Evolutionary conservation across 2,329 filamentous ascomycete species (phyloP).

Genomic region (Geosmithia morbida): DNA sequence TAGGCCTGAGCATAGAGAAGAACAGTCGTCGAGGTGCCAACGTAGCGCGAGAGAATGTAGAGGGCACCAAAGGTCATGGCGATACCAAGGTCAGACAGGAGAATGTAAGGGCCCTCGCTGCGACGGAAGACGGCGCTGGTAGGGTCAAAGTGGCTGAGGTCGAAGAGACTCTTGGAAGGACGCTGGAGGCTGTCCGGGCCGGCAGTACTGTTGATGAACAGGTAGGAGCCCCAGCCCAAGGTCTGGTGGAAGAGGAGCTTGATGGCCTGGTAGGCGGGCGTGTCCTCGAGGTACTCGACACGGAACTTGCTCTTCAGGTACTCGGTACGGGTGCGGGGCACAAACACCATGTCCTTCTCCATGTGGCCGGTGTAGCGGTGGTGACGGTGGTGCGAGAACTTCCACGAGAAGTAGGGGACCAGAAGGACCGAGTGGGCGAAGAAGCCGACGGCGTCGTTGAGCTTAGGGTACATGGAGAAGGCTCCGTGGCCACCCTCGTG

Average conservation of each 20-base stretch:
- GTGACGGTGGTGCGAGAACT: slow-evolving; percentile 55
- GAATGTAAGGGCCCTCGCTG: slow-evolving; percentile 39
- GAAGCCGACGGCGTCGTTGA: slow-evolving; percentile 52
- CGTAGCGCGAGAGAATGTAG: slow-evolving; percentile 31
- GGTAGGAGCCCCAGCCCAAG: slow-evolving; percentile 49
- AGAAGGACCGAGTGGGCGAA: slow-evolving; percentile 49
- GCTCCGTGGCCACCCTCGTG: slow-evolving; percentile 60
- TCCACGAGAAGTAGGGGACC: slow-evolving; percentile 62
- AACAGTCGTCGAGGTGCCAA: slow-evolving; percentile 42
- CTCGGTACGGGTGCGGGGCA: slow-evolving; percentile 31
- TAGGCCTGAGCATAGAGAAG: slow-evolving; percentile 51
- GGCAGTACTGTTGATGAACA: slow-evolving; percentile 42
- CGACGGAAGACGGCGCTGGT: slow-evolving; percentile 45
- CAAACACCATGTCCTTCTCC: slow-evolving; percentile 52
- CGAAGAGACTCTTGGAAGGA: slow-evolving; percentile 15
- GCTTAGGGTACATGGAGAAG: slow-evolving; percentile 38
- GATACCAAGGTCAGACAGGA: slow-evolving; percentile 46
- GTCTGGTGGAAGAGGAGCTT: slow-evolving; percentile 47
- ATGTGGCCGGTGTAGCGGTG: slow-evolving; percentile 56
- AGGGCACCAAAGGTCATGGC: slow-evolving; percentile 32
- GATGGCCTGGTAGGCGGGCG: slow-evolving; percentile 39
- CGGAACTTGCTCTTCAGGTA: slow-evolving; percentile 20
- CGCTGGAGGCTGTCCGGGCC: slow-evolving; percentile 32
- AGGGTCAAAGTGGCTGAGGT: slow-evolving; percentile 42
- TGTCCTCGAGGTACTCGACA: slow-evolving; percentile 35